Evolutionary conservation across 2,329 filamentous ascomycete genomes (phyloP).

Genomic region (Apiospora malaysiana): DNA sequence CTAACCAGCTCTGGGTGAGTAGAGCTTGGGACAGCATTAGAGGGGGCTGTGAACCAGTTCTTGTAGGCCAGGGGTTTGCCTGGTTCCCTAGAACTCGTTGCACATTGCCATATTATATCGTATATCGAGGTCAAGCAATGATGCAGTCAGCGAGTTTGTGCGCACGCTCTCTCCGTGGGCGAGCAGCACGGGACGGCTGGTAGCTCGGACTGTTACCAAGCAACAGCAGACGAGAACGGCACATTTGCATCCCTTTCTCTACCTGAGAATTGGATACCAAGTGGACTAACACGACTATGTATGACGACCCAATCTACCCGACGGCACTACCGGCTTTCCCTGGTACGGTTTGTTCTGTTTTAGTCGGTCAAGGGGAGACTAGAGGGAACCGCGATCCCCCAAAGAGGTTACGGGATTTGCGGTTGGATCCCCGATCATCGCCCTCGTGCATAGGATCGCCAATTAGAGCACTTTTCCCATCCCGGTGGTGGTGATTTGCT

Average conservation of each 20-base stretch:
- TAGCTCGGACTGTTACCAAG: not conserved
- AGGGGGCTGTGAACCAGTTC: not conserved
- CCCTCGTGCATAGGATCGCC: not conserved
- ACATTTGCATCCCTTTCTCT: not conserved
- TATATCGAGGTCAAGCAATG: not conserved
- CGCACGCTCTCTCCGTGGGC: not conserved
- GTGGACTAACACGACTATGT: not conserved
- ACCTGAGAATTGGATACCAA: not conserved
- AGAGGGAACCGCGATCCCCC: not conserved
- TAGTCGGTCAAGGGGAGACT: not conserved
- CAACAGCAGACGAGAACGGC: not conserved
- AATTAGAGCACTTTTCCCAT: not conserved
- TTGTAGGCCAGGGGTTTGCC: not conserved
- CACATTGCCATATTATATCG: not conserved
- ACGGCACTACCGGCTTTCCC: not conserved
- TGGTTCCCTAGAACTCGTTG: not conserved
- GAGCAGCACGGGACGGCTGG: not conserved
- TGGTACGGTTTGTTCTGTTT: not conserved
- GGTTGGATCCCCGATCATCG: not conserved
- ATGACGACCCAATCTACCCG: not conserved
- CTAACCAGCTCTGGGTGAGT: not conserved
- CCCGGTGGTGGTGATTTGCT: not conserved
- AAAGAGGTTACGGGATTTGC: slow-evolving; percentile 3
- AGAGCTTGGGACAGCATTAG: not conserved
- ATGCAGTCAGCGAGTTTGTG: not conserved